Evolutionary conservation across 768 basidiomycete genomes (phyloP), one percentile per base, ranked within the genome.

Genomic region (Crepidotus variabilis): DNA sequence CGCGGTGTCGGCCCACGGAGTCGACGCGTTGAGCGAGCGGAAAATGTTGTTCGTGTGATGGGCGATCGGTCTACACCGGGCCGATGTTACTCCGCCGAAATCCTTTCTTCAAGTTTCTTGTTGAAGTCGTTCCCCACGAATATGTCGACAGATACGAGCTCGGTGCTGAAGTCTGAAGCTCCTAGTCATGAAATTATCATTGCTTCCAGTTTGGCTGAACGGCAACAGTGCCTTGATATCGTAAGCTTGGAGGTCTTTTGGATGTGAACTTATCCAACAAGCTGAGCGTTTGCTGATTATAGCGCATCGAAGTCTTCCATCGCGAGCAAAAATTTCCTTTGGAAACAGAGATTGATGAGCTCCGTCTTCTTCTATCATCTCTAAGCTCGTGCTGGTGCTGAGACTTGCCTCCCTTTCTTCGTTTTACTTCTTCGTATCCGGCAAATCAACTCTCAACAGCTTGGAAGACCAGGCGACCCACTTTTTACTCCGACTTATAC

Each of bases 281-380:
- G 35, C 35, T 36, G 9, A 8, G 5, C 39, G 39, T 43, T 5
- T 20, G 33, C 48, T 50, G 22, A 21, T 28, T 32, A 5, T 58
- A 76, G 72, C 71, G 83, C 57, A 77, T 83, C 55, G 71, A 72
- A 33, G 85, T 88, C 55, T 88, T 88, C 67, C 75, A 80, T 61
- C 70, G 72, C 62, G 85, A 89, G 68, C 87, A 91, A 71, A 75
- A 75, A 39, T 94, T 92, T 64, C 78, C 88, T 47, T 71, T 88
- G 20, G 88, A 91, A 50, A 77, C 75, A 7, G 92, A 94, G 70
- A 75, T 87, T 61, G 92, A 94, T 71, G 78, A 82, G 90, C 88
- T 72, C 70, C 73, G 50, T 43, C 50, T 45, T 22, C 22, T 18
- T 24, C 50, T 13, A 7, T 18, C 22, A 6, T 18, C n/a, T 28